Evolutionary conservation across 163 green algal genomes (phyloP).

Genomic region (Botryococcus braunii): DNA sequence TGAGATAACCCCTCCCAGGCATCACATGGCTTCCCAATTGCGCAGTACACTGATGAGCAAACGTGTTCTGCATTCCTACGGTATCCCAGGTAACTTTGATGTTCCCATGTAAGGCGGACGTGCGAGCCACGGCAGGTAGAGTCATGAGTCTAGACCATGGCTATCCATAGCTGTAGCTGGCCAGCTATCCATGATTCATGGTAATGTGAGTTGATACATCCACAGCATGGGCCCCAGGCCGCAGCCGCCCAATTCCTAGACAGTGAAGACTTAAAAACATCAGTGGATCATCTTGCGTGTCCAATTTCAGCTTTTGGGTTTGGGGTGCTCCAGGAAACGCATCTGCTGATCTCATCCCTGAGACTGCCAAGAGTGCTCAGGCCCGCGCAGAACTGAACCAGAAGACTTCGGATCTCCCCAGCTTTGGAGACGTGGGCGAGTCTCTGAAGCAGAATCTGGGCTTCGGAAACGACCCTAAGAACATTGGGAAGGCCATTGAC

Average conservation of each 20-base stretch:
- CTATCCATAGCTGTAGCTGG: neutral
- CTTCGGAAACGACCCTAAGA: conserved; percentile 8
- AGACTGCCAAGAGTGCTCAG: neutral
- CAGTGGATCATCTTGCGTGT: neutral
- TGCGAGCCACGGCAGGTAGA: too few relatives aligned
- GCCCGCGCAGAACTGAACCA: neutral
- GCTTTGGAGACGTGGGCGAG: neutral
- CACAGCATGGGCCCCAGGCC: neutral
- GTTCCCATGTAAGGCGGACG: too few relatives aligned
- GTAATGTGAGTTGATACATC: neutral
- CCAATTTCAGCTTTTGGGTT: neutral
- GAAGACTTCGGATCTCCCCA: neutral
- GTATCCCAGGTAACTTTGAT: too few relatives aligned
- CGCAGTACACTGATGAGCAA: too few relatives aligned
- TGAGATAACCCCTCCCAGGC: too few relatives aligned
- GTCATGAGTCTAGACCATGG: neutral
- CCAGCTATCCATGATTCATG: neutral
- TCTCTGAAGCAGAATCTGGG: conserved; percentile 5
- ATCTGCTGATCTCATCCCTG: neutral
- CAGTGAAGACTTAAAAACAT: neutral
- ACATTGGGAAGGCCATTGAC: conserved; percentile 4
- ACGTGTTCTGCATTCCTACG: too few relatives aligned
- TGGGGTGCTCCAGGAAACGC: conserved; percentile 2
- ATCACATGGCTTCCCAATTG: too few relatives aligned
- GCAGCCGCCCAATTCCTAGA: neutral